phyloP scores from a whole-genome alignment of 2,329 filamentous ascomycete species.

The Westerdykella sp. region DNA sequence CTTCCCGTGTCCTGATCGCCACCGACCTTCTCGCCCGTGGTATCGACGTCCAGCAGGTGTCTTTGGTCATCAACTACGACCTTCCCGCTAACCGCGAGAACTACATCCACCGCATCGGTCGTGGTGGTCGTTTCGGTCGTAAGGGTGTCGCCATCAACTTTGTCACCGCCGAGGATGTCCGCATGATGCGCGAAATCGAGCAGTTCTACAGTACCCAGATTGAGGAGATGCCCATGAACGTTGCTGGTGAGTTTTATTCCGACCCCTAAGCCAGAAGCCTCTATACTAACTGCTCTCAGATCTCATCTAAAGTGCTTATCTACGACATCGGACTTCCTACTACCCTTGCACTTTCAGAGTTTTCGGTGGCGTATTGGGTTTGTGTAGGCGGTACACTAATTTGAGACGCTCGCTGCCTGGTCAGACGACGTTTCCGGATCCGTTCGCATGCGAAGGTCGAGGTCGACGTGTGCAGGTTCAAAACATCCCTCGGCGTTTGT shows the following conservation, averaged over 20 bases:
- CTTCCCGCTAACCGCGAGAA: constrained; percentile 98
- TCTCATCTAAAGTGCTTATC: constrained; percentile 34
- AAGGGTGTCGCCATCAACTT: constrained; percentile 99
- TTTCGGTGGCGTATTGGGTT: constrained; percentile 16
- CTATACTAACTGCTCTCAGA: constrained; percentile 21
- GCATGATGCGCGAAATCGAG: constrained; percentile 99
- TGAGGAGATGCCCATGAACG: constrained; percentile 99
- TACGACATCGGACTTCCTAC: constrained; percentile 22
- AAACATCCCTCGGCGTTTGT: constrained; percentile 39
- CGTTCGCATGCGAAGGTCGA: constrained; percentile 32
- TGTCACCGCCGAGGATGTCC: constrained; percentile 96
- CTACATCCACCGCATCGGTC: constrained; percentile 99
- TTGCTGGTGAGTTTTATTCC: constrained; percentile 50
- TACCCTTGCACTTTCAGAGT: constrained; percentile 16
- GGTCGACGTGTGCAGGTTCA: constrained; percentile 25
- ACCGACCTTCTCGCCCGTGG: constrained; percentile 97
- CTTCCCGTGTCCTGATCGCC: constrained; percentile 96
- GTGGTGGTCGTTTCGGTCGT: constrained; percentile 98
- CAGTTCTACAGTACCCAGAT: constrained; percentile 99
- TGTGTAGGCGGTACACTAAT: constrained; percentile 21
- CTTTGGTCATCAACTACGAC: constrained; percentile 99
- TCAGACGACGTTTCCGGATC: constrained; percentile 19
- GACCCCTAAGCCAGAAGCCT: not conserved
- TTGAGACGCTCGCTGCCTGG: constrained; percentile 25
- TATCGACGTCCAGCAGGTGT: constrained; percentile 99